These are phyloP conservation scores for Kodamaea jinghongensis DNA, from an alignment of 805 yeast species.

Conservation along the genomic window DNA sequence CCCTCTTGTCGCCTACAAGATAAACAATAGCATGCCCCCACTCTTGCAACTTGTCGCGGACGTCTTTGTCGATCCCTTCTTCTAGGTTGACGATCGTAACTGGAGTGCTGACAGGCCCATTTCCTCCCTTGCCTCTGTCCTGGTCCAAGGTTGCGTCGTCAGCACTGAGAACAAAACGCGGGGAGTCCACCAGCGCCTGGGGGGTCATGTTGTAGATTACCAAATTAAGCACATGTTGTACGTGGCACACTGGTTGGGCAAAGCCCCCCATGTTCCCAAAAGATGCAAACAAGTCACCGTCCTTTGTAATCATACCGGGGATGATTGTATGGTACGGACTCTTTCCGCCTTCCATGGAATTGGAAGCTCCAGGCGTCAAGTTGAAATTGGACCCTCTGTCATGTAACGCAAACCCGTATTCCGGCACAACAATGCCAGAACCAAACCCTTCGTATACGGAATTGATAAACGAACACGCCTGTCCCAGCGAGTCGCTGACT, in stretches of 20 bases:
- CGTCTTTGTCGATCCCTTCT: slow-evolving; percentile 54
- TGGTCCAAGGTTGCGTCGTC: slow-evolving; percentile 36
- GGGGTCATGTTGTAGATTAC: slow-evolving; percentile 61
- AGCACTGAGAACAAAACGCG: slow-evolving; percentile 65
- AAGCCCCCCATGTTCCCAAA: slow-evolving; percentile 86
- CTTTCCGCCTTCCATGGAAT: slow-evolving; percentile 65
- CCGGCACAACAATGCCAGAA: slow-evolving; percentile 62
- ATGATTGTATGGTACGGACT: slow-evolving; percentile 82
- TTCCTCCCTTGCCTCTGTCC: slow-evolving; percentile 58
- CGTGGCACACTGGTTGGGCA: slow-evolving; percentile 84
- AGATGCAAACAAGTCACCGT: slow-evolving; percentile 55
- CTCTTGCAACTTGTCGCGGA: slow-evolving; percentile 41
- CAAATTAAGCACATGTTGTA: slow-evolving; percentile 71
- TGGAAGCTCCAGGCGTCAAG: slow-evolving; percentile 53
- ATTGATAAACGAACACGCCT: slow-evolving; percentile 78
- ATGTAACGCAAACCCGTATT: slow-evolving; percentile 66
- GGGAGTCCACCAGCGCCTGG: slow-evolving; percentile 73
- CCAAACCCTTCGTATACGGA: slow-evolving; percentile 73
- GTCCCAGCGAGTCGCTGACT: slow-evolving; percentile 64
- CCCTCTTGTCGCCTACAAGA: slow-evolving; percentile 41
- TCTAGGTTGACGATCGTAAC: slow-evolving; percentile 62
- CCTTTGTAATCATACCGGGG: slow-evolving; percentile 73
- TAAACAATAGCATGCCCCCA: slow-evolving; percentile 59
- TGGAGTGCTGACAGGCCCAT: slow-evolving; percentile 61
- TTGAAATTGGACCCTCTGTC: slow-evolving; percentile 78